Base-by-base conservation (phyloP, 768 basidiomycete genomes). In the Amanita inopinata region DNA sequence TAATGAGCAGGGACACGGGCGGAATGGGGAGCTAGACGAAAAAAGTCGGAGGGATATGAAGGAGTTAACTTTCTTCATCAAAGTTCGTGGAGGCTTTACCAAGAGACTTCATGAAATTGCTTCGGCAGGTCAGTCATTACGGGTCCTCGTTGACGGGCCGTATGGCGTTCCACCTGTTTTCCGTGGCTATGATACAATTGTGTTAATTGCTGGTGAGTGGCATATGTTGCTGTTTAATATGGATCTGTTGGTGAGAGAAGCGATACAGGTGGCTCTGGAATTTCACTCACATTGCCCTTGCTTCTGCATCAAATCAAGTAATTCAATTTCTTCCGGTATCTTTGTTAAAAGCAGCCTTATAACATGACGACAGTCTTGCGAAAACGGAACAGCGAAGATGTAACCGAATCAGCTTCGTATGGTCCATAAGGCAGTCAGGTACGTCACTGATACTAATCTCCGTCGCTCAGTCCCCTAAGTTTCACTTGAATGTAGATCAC, bases 41-140 rank as follows among this genome's bases (percentile, higher is more conserved):
- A 20, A 33, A 1, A 39, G n/a, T n/a, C n/a, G 44, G 2, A 38
- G 39, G 1, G 46, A 53, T 33, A 53, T 54, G 47, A 67, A 66
- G 45, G 65, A 76, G 19, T 57, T 83, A 11, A 61, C 65, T 1
- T 82, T 84, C 57, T 57, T 84, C 36, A 59, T 83, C 46, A 68
- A 76, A 12, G 76, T 76, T 12, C 62, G 71, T 27, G 58, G 64
- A 12, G 83, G 83, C 0, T 76, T 82, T 53, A 84, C 82, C 3
- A 65, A 63, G 50, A 62, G 67, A 0, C 58, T 80, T 11, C 53
- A 57, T 33, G 52, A 66, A 35, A 55, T 42, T 1, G 68, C 63
- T 2, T 45, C 39, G 3, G 33, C 49, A 12, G 39, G 46, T 7
- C 30, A 47, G 33, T 54, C 54, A 12, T 57, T 74, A 28, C 65